Evolutionary conservation across 179 eudicot species (phyloP).

Genomic region (Corrigiola litoralis): DNA sequence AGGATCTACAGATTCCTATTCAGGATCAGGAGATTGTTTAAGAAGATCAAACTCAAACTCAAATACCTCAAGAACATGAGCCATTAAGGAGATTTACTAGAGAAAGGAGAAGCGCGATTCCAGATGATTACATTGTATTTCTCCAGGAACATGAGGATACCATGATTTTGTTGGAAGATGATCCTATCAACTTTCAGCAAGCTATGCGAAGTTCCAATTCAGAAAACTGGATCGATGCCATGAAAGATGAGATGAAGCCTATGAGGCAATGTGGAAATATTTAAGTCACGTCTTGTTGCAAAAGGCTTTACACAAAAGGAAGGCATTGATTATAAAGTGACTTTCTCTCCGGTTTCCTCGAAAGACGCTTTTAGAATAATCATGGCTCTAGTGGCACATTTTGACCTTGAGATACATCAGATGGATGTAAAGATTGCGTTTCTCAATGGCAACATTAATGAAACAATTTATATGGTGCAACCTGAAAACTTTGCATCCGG

Average conservation of each 20-base stretch:
- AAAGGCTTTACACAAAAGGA: neutral
- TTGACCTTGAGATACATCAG: neutral
- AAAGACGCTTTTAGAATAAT: neutral
- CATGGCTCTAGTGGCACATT: neutral
- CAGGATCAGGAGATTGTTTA: no score
- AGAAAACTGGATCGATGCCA: neutral
- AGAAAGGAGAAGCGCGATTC: neutral
- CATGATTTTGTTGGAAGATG: neutral
- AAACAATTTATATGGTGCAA: conserved; percentile 10
- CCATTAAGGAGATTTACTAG: neutral
- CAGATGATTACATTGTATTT: neutral
- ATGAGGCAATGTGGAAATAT: conserved; percentile 4
- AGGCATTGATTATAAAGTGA: neutral
- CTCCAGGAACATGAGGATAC: neutral
- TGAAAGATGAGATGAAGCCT: neutral
- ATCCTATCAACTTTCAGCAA: neutral
- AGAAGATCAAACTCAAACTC: no score
- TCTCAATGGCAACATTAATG: conserved; percentile 12
- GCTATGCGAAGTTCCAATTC: neutral
- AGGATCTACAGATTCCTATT: neutral
- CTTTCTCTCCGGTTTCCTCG: neutral
- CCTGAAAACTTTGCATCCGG: conserved; percentile 2
- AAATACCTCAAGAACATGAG: neutral
- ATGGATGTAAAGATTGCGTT: conserved; percentile 1
- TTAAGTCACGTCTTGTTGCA: no score